Evolutionary conservation across 2,329 filamentous ascomycete genomes (phyloP).

Genomic region (Bertia moriformis): DNA sequence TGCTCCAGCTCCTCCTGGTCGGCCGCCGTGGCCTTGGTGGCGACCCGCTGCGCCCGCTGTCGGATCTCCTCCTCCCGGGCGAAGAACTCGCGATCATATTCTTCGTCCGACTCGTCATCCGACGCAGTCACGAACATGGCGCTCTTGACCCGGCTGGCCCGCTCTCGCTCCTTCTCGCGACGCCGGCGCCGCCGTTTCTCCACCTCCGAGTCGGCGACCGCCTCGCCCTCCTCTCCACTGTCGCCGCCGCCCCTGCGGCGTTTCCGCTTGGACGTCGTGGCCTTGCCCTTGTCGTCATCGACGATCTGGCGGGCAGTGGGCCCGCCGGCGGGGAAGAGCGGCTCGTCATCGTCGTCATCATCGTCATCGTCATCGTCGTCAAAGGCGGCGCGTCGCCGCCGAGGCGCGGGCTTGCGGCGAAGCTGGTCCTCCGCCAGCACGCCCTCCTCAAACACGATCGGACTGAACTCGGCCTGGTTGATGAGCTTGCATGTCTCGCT

Average conservation of each 20-base stretch:
- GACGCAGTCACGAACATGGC: constrained; percentile 65
- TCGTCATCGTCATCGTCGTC: constrained; percentile 40
- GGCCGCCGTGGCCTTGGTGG: constrained; percentile 8
- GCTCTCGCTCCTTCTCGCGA: constrained; percentile 59
- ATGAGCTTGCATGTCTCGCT: constrained; percentile 58
- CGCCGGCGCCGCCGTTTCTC: constrained; percentile 47
- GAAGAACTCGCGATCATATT: constrained; percentile 64
- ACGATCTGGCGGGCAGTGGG: constrained; percentile 40
- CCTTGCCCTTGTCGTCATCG: constrained; percentile 41
- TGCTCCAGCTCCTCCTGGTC: constrained; percentile 4
- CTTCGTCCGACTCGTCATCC: constrained; percentile 75
- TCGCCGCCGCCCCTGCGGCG: constrained; percentile 18
- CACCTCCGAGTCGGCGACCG: constrained; percentile 41
- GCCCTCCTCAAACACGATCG: too few species aligned
- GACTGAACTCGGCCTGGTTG: constrained; percentile 64
- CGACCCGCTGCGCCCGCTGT: constrained; percentile 28
- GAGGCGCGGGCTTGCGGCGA: constrained; percentile 48
- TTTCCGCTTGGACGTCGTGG: constrained; percentile 44
- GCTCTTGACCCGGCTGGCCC: constrained; percentile 69
- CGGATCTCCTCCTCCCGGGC: constrained; percentile 58
- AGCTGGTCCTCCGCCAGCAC: constrained; percentile 64
- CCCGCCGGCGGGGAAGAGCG: constrained; percentile 56
- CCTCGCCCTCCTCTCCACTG: constrained; percentile 23
- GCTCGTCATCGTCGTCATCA: constrained; percentile 32
- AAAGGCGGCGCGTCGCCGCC: constrained; percentile 41